Evolutionary conservation across 306 rosid genomes (phyloP).

Genomic region (Glycine soja): DNA sequence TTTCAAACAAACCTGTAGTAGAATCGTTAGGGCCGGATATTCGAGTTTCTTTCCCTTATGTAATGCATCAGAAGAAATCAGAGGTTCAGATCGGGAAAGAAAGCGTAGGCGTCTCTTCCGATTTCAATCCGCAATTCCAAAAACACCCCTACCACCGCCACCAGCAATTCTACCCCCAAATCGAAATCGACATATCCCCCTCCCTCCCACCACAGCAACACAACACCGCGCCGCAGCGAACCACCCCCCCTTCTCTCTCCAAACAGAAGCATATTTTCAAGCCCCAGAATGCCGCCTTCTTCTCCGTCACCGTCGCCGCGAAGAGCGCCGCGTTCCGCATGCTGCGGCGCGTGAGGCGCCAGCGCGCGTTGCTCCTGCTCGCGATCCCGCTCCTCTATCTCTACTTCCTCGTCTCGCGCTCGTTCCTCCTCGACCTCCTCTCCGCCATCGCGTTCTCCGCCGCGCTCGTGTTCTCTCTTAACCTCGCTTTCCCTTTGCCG

Average conservation of each 20-base stretch:
- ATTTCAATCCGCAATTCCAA: constrained; percentile 73
- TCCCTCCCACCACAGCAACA: background rate
- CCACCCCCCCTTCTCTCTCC: constrained; percentile 57
- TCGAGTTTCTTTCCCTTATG: constrained; percentile 47
- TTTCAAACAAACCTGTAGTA: too few species aligned
- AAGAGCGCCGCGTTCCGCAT: constrained; percentile 62
- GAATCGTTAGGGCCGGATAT: too few species aligned
- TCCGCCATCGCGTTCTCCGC: constrained; percentile 91
- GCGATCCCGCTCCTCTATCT: constrained; percentile 81
- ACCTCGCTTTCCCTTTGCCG: constrained; percentile 83
- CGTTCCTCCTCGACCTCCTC: constrained; percentile 80
- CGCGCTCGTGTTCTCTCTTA: constrained; percentile 77
- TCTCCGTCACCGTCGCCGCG: constrained; percentile 47
- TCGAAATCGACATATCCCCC: constrained; percentile 22
- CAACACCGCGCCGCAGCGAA: background rate
- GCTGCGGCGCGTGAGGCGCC: constrained; percentile 68
- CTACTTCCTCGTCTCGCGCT: constrained; percentile 81
- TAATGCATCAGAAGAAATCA: constrained; percentile 99
- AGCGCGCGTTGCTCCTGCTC: constrained; percentile 65
- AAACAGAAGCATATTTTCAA: constrained; percentile 57
- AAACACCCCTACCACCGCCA: constrained; percentile 51
- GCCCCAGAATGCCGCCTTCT: constrained; percentile 35
- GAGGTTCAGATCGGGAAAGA: constrained; percentile 99
- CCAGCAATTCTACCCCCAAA: constrained; percentile 34
- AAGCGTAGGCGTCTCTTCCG: constrained; percentile 99